Evolutionary conservation across 495 filamentous ascomycete species (phyloP).

Genomic region (Cladorrhinum samala): DNA sequence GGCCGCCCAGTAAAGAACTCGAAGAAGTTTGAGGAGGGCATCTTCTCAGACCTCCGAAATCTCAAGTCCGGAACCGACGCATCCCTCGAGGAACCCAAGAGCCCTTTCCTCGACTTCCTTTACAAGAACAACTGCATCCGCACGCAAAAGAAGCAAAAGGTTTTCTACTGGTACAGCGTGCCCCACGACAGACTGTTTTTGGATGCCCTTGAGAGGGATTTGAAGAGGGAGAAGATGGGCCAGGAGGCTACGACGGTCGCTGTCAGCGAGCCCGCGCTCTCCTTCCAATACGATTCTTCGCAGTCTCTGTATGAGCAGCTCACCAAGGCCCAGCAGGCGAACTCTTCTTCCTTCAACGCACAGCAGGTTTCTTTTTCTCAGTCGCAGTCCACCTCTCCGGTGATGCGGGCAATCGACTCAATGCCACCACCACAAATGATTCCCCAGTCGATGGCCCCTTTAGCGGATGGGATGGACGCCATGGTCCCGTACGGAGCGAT

Average conservation of each 20-base stretch:
- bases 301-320: slow-evolving; percentile 99
- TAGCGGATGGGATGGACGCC: slow-evolving; percentile 71
- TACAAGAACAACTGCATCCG: slow-evolving; percentile 99
- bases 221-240: slow-evolving; percentile 98
- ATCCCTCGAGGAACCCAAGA: slow-evolving; percentile 98
- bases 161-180: slow-evolving; percentile 99
- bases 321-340: slow-evolving; percentile 98
- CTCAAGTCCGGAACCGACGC: slow-evolving; percentile 97
- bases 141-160: slow-evolving; percentile 99
- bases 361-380: slow-evolving; percentile 73
- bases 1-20: slow-evolving; percentile 98
- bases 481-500: slow-evolving; percentile 70
- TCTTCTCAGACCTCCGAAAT: slow-evolving; percentile 97
- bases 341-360: slow-evolving; percentile 89
- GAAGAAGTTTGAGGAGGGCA: slow-evolving; percentile 99
- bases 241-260: slow-evolving; percentile 96
- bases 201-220: slow-evolving; percentile 90
- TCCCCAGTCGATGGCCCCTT: slow-evolving; percentile 72
- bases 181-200: slow-evolving; percentile 96
- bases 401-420: slow-evolving; percentile 78
- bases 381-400: slow-evolving; percentile 72
- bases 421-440: slow-evolving; percentile 65
- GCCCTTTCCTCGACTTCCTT: slow-evolving; percentile 93
- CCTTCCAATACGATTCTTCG: slow-evolving; percentile 98
- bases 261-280: slow-evolving; percentile 91